Base-by-base conservation (phyloP, 1,284 basidiomycete species). In the Cerioporus squamosus region DNA sequence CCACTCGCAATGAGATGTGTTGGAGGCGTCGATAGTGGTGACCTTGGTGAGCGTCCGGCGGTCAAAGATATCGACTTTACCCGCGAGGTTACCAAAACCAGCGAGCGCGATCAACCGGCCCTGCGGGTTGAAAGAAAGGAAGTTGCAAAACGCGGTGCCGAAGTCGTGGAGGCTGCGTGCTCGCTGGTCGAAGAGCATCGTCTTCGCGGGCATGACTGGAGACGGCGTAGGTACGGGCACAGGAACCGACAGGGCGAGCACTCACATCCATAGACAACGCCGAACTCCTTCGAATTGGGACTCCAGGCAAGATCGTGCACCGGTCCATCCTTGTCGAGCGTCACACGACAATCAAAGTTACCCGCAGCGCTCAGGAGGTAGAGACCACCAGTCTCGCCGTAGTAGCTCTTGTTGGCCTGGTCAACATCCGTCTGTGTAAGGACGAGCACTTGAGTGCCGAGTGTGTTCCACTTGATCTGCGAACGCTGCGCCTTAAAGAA, bases 231-330 rank as follows among this genome's bases (percentile, higher is more conserved):
- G 26, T 29, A 43, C 54, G 8, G 17, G 33, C 18, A 33, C 5
- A 29, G 14, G 22, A 36, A 3, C 23, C 14, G 42, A 10, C 5
- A 20, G 44, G 49, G 8, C 33, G 22, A 29, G 4, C 2, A 84
- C 93, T 75, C 69, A 95, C 93, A 98, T 66, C 97, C 96, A 72
- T 98, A 98, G 47, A 95, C 90, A 38, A 98, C 96, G 59, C 89
- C 88, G 70, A 98, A 99, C 75, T 99, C 97, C 72, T 96, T 94
- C 54, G 93, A 94, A 69, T 95, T 97, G n/a, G 97, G 95, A 68
- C 89, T 96, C 97, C 97, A 99, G 18, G 87, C 81, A 68, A 97
- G 97, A 73, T 98, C 97, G 70, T 98, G 95, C 65, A 99, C 95
- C 1, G 95, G 95, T 1, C 97, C 97, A 64, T 98, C 96, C 79